Evolutionary conservation across 2,329 filamentous ascomycete species (phyloP).

Genomic region (Phoma sp.): DNA sequence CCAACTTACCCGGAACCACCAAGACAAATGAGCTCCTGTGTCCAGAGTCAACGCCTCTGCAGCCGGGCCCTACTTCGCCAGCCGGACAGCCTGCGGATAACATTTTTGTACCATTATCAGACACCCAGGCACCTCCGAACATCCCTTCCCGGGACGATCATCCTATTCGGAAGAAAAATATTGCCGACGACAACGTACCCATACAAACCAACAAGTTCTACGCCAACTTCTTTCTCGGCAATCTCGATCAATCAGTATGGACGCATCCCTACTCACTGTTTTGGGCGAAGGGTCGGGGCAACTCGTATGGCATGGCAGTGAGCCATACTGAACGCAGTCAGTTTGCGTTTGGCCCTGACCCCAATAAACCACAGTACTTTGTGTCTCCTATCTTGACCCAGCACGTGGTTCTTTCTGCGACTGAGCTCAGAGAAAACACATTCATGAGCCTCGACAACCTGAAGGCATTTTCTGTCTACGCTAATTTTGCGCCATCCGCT

Average conservation of each 20-base stretch:
- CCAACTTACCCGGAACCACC: constrained; percentile 26
- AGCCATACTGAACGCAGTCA: constrained; percentile 75
- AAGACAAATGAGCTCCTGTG: constrained; percentile 29
- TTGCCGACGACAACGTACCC: constrained; percentile 50
- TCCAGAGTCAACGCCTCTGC: constrained; percentile 37
- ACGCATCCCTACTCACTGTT: constrained; percentile 66
- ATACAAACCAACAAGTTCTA: constrained; percentile 76
- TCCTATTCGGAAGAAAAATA: constrained; percentile 48
- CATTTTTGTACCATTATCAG: constrained; percentile 51
- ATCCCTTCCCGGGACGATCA: constrained; percentile 49
- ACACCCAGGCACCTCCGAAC: constrained; percentile 48
- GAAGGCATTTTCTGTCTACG: constrained; percentile 66
- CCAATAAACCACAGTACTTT: constrained; percentile 66
- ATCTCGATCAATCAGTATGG: constrained; percentile 71
- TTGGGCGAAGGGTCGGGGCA: constrained; percentile 58
- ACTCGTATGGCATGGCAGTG: constrained; percentile 78
- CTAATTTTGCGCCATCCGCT: constrained; percentile 67
- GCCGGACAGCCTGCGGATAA: constrained; percentile 27
- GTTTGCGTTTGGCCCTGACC: constrained; percentile 55
- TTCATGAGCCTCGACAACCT: constrained; percentile 59
- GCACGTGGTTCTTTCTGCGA: constrained; percentile 79
- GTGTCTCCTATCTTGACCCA: constrained; percentile 84
- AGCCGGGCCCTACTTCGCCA: constrained; percentile 33
- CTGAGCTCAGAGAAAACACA: constrained; percentile 70
- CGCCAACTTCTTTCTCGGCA: constrained; percentile 78